Evolutionary conservation across 768 basidiomycete species (phyloP).

Genomic region (Leccinum truebloodii): DNA sequence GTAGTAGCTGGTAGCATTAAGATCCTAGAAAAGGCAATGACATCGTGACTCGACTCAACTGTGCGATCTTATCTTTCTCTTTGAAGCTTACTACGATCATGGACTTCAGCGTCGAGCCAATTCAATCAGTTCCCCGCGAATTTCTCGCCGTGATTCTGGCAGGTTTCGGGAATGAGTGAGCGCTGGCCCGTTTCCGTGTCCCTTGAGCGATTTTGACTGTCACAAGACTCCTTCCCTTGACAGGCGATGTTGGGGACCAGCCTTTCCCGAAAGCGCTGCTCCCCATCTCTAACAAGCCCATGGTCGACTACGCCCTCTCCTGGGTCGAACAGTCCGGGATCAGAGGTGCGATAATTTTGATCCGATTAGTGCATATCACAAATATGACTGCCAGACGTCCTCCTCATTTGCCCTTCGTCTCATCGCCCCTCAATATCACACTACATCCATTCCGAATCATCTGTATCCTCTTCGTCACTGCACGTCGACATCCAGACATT

Average conservation of each 20-base stretch:
- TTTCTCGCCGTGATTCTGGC: slow-evolving; percentile 88
- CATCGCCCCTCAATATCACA: slow-evolving; percentile 79
- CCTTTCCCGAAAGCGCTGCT: slow-evolving; percentile 86
- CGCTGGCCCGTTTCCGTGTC: background rate
- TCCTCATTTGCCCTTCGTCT: slow-evolving; percentile 79
- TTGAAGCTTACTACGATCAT: slow-evolving; percentile 34
- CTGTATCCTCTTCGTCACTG: slow-evolving; percentile 60
- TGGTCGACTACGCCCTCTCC: slow-evolving; percentile 78
- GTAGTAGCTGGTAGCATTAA: background rate
- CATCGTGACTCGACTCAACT: background rate
- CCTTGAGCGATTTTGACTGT: slow-evolving; percentile 4
- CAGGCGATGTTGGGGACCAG: slow-evolving; percentile 75
- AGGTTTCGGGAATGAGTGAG: slow-evolving; percentile 91
- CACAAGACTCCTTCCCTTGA: slow-evolving; percentile 69
- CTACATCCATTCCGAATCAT: slow-evolving; percentile 77
- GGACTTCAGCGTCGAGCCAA: slow-evolving; percentile 62
- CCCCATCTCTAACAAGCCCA: slow-evolving; percentile 84
- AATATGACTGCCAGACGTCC: slow-evolving; percentile 58
- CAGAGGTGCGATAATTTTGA: slow-evolving; percentile 51
- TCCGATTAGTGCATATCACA: slow-evolving; percentile 9
- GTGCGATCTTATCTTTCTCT: background rate
- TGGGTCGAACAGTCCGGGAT: slow-evolving; percentile 91
- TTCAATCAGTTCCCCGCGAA: slow-evolving; percentile 61
- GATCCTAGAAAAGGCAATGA: slow-evolving; percentile 25
- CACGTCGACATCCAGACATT: slow-evolving; percentile 78